Evolutionary conservation across 176 grass and related monocot genomes (phyloP).

Genomic region (Oryza officinalis): DNA sequence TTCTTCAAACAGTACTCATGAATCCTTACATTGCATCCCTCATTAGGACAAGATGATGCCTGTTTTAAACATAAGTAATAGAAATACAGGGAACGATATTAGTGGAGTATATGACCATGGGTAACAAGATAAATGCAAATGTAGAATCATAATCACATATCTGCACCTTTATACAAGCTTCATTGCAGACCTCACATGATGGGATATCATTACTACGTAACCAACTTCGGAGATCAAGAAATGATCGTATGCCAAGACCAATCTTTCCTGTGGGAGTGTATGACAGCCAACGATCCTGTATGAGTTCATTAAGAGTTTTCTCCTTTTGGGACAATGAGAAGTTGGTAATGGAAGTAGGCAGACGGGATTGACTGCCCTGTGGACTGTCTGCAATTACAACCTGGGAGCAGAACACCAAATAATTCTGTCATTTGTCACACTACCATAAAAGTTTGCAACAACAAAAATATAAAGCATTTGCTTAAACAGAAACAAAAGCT

Average conservation of each 20-base stretch:
- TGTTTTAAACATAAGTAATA: constrained; percentile 35
- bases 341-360: constrained; percentile 68
- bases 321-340: constrained; percentile 85
- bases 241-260: constrained; percentile 78
- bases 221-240: constrained; percentile 93
- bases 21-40: constrained; percentile 77
- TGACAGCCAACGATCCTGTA: constrained; percentile 72
- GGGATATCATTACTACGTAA: constrained; percentile 70
- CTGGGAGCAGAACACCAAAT: constrained; percentile 35
- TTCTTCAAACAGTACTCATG: constrained; percentile 86
- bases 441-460: neutral
- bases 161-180: constrained; percentile 83
- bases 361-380: constrained; percentile 47
- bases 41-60: constrained; percentile 69
- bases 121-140: neutral
- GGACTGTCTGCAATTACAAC: constrained; percentile 49
- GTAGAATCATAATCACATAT: neutral
- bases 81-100: neutral
- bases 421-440: neutral
- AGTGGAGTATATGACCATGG: neutral
- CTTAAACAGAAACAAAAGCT: constrained; percentile 10
- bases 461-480: neutral
- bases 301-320: constrained; percentile 74
- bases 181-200: constrained; percentile 85
- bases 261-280: constrained; percentile 59